Base-by-base conservation (phyloP, 345 rosid genomes). In the Brassica carinata region DNA sequence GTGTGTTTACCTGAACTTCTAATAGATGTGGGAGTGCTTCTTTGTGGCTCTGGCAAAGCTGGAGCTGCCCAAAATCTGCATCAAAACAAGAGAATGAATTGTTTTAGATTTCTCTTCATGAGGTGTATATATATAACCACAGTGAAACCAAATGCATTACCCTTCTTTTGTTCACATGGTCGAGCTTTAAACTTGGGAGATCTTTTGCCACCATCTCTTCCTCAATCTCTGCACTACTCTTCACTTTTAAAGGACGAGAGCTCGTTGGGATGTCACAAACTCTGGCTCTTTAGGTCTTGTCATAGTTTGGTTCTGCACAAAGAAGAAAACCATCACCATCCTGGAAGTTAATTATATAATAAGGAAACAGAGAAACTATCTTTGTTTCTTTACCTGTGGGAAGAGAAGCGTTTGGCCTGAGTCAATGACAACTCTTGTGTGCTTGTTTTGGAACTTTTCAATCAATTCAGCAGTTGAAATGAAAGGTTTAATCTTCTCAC, bases 111-210 rank as follows among this genome's bases (percentile, higher is more conserved):
- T 38, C 19, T 53, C n/a, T 53, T 17, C 61, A 36, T 30, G 0
- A 30, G n/a, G 7, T 27, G 29, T 10, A 23, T 8, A 72, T 15
- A 33, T 3, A 65, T n/a, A 23, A 69, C 67, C 31, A 59, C 33
- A 18, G 27, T 43, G 43, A 11, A 43, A 75, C 73, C 33, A 27
- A 64, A 26, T 15, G 9, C n/a, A 66, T 19, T 66, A 92, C 99
- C 97, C 23, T 92, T 96, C 87, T 92, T 96, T 19, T 19, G 89
- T 96, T 96, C 40, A 96, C 36, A 13, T 19, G 94, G 97, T 75
- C 97, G 88, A 78, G 99, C 99, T 89, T 92, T 96, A 83, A 96
- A 96, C 85, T 96, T 96, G 0, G 98, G 98, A 81, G 23, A 94
- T 88, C 84, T 92, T 92, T 45, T 19, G 97, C 91, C 95, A 96